Conservation (phyloP, 495 filamentous ascomycete species). For the Talaromyces stipitatus region DNA sequence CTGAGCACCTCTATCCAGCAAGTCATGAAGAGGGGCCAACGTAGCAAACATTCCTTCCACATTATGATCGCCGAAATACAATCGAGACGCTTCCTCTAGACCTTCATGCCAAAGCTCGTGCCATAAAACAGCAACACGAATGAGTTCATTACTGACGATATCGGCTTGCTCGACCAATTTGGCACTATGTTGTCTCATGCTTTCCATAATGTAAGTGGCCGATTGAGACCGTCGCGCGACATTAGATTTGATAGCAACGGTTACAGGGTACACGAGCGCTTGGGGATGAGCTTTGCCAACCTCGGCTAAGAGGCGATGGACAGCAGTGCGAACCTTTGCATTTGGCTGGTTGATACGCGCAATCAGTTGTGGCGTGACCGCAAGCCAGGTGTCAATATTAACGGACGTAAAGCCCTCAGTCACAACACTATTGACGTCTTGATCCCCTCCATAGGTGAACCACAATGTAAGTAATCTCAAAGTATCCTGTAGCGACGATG, state of each 20-base stretch:
- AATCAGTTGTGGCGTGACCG: slow-evolving; percentile 95
- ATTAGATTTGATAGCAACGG: slow-evolving; percentile 95
- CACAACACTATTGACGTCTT: slow-evolving; percentile 79
- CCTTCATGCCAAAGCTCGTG: slow-evolving; percentile 99
- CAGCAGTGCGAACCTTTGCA: slow-evolving; percentile 70
- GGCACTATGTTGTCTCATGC: slow-evolving; percentile 91
- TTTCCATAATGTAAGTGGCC: slow-evolving; percentile 90
- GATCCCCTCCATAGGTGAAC: slow-evolving; percentile 86
- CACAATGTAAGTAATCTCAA: slow-evolving; percentile 87
- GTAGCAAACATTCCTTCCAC: slow-evolving; percentile 95
- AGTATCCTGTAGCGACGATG: slow-evolving; percentile 92
- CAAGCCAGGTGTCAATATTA: slow-evolving; percentile 95
- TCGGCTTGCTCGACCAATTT: slow-evolving; percentile 92
- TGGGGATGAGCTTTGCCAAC: slow-evolving; percentile 92
- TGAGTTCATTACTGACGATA: slow-evolving; percentile 86
- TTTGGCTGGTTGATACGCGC: slow-evolving; percentile 96
- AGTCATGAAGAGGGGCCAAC: slow-evolving; percentile 81
- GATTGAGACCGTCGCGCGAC: slow-evolving; percentile 70
- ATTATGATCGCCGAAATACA: slow-evolving; percentile 91
- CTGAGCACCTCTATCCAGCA: slow-evolving; percentile 82
- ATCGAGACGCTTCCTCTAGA: slow-evolving; percentile 90
- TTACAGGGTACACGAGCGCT: slow-evolving; percentile 98
- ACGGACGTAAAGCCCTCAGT: slow-evolving; percentile 85
- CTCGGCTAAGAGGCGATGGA: slow-evolving; percentile 85
- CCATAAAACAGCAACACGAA: slow-evolving; percentile 94